These are phyloP conservation scores for Leishmania gerbilli DNA, from an alignment of 208 protist genomes.

Conservation along the genomic window DNA sequence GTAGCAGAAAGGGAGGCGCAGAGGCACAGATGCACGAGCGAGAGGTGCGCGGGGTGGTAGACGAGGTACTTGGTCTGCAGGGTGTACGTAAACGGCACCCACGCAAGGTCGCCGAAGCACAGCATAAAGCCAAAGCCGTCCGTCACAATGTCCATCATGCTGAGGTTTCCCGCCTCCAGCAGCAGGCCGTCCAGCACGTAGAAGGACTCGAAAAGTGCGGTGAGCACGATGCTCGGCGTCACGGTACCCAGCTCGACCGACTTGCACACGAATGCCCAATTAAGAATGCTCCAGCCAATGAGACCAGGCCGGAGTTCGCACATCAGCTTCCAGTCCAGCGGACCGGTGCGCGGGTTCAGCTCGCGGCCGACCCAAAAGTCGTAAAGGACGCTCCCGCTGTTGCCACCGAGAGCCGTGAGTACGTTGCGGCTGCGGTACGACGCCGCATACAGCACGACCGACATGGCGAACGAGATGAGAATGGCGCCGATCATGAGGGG, in stretches of 20 bases:
- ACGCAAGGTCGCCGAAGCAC: constrained; percentile 94
- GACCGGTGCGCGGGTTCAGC: constrained; percentile 92
- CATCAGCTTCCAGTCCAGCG: constrained; percentile 97
- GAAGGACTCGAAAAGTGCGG: constrained; percentile 84
- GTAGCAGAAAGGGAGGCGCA: constrained; percentile 43
- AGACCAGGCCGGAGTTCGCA: constrained; percentile 95
- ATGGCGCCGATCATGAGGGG: constrained; percentile 76
- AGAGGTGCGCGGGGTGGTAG: constrained; percentile 58
- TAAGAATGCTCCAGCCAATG: constrained; percentile 95
- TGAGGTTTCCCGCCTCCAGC: constrained; percentile 91
- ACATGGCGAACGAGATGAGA: constrained; percentile 71
- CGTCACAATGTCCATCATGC: constrained; percentile 97
- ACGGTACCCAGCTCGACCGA: constrained; percentile 63
- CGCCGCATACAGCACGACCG: constrained; percentile 57
- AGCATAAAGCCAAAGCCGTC: constrained; percentile 98
- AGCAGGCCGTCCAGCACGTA: constrained; percentile 96
- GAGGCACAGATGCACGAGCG: constrained; percentile 41
- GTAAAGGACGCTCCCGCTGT: constrained; percentile 90
- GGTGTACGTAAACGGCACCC: constrained; percentile 96
- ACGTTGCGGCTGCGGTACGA: constrained; percentile 69
- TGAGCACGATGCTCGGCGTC: constrained; percentile 83
- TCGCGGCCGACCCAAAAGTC: constrained; percentile 97
- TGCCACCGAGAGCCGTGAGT: constrained; percentile 76
- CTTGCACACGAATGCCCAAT: constrained; percentile 90
- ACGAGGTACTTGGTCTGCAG: constrained; percentile 93